Conservation (phyloP, 495 filamentous ascomycete species). For the Lineolata rhizophorae region DNA sequence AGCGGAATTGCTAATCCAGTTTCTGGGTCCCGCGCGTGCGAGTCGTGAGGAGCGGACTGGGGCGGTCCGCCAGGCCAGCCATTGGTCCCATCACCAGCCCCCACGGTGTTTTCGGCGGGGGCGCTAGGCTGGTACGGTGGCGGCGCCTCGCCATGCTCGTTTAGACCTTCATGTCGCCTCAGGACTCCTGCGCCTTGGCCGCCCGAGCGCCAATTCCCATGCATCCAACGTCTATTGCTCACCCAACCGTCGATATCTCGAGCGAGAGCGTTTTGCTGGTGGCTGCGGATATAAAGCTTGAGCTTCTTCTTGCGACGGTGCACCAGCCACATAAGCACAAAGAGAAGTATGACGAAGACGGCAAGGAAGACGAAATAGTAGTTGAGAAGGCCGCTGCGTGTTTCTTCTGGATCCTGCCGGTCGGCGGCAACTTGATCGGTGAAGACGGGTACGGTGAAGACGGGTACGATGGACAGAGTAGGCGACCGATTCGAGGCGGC, state of each 20-base stretch:
- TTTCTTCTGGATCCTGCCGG: background rate
- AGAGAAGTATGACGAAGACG: conserved; percentile 12
- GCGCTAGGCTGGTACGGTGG: conserved; percentile 16
- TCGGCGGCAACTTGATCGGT: background rate
- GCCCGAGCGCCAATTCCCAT: conserved; percentile 11
- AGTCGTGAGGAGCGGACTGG: too few species aligned
- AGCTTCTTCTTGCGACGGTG: conserved; percentile 10
- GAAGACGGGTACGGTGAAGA: conserved; percentile 1
- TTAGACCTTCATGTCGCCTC: conserved; percentile 15
- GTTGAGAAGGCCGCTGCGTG: conserved; percentile 11
- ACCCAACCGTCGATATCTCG: conserved; percentile 17
- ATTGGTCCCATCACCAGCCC: background rate
- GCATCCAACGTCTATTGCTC: conserved; percentile 12
- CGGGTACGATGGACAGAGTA: conserved; percentile 1
- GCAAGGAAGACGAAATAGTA: conserved; percentile 23
- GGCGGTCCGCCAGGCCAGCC: too few species aligned
- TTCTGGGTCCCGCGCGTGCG: too few species aligned
- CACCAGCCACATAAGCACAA: conserved; percentile 10
- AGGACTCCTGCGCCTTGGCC: conserved; percentile 2
- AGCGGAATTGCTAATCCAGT: background rate
- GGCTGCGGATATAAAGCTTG: conserved; percentile 8
- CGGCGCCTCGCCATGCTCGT: conserved; percentile 22
- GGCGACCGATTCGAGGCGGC: background rate
- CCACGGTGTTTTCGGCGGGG: background rate
- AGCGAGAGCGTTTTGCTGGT: conserved; percentile 15